Percentiles rank a stretch among this genome's conserved stretches.
phyloP scores from a whole-genome alignment of 129 eudicot species.

The Centrapalus pauciflorus region DNA sequence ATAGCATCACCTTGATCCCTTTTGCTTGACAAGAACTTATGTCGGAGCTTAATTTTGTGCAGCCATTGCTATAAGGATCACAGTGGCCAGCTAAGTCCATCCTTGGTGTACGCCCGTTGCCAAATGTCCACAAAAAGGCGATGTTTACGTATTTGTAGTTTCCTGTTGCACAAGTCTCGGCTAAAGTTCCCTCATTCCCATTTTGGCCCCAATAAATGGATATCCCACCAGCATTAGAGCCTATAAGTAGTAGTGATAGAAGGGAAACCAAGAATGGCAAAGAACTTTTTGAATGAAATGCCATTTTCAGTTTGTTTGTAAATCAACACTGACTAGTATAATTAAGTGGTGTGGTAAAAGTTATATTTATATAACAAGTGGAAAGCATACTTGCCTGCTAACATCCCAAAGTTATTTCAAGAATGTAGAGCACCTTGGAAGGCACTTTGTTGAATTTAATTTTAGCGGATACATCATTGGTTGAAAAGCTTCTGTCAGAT shows the following conservation, averaged over 20 bases:
- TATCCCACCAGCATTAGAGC: conserved; percentile 20
- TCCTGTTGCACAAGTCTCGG: conserved; percentile 31
- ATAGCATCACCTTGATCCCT: conserved; percentile 38
- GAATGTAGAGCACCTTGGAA: conserved; percentile 1
- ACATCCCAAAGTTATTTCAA: not conserved
- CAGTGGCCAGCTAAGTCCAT: conserved; percentile 36
- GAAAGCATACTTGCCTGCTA: not conserved
- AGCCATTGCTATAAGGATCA: conserved; percentile 28
- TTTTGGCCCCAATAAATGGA: conserved; percentile 43
- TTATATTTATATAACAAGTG: conserved; percentile 10
- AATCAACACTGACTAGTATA: not conserved
- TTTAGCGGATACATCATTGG: not conserved
- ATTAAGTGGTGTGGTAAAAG: not conserved
- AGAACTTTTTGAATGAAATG: conserved; percentile 3
- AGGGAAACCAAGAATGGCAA: not conserved
- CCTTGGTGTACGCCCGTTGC: conserved; percentile 30
- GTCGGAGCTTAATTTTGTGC: conserved; percentile 20
- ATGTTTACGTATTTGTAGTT: conserved; percentile 30
- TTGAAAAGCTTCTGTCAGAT: not conserved
- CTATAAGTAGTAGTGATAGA: conserved; percentile 8
- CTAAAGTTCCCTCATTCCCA: conserved; percentile 35
- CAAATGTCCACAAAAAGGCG: conserved; percentile 34
- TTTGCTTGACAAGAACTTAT: conserved; percentile 25
- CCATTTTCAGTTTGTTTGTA: conserved; percentile 1
- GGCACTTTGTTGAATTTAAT: conserved; percentile 14